Percentiles rank a stretch among this genome's conserved stretches.
These are phyloP conservation scores for Podaxis carcinomalis DNA, from an alignment of 768 basidiomycete species.

Conservation along the genomic window DNA sequence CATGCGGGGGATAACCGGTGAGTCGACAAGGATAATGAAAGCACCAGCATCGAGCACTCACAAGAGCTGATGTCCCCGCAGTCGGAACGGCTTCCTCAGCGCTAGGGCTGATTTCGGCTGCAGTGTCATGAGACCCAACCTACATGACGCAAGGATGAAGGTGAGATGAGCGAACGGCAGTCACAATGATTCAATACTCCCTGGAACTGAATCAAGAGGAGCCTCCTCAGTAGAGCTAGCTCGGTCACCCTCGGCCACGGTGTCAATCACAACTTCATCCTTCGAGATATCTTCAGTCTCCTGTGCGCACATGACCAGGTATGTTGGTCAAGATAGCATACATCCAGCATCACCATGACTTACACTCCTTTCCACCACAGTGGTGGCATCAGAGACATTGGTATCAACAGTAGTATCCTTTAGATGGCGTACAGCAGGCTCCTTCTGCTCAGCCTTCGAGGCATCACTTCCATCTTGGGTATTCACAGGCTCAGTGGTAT, in stretches of 20 bases:
- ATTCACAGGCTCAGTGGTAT: neutral
- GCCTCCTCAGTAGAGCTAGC: neutral
- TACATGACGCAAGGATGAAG: conserved; percentile 2
- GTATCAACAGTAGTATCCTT: conserved; percentile 4
- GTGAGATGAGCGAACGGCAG: neutral
- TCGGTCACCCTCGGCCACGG: neutral
- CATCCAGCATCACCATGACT: neutral
- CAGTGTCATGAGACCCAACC: neutral
- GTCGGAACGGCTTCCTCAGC: neutral
- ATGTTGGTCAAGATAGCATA: neutral
- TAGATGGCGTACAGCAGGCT: neutral
- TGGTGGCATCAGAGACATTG: conserved; percentile 2
- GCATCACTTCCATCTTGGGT: neutral
- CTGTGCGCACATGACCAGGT: neutral
- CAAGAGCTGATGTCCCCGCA: neutral
- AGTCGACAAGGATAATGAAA: neutral
- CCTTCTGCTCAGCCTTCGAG: neutral
- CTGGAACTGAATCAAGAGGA: neutral
- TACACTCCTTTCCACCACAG: neutral
- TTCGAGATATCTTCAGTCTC: neutral
- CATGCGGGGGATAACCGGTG: neutral
- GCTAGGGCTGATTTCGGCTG: neutral
- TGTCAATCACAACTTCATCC: conserved; percentile 2
- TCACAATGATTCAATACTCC: conserved; percentile 1
- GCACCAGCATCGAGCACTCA: neutral